Percentiles rank a stretch among this genome's conserved stretches.
phyloP scores from a whole-genome alignment of 768 basidiomycete genomes.

The Lanmaoa rubissima region DNA sequence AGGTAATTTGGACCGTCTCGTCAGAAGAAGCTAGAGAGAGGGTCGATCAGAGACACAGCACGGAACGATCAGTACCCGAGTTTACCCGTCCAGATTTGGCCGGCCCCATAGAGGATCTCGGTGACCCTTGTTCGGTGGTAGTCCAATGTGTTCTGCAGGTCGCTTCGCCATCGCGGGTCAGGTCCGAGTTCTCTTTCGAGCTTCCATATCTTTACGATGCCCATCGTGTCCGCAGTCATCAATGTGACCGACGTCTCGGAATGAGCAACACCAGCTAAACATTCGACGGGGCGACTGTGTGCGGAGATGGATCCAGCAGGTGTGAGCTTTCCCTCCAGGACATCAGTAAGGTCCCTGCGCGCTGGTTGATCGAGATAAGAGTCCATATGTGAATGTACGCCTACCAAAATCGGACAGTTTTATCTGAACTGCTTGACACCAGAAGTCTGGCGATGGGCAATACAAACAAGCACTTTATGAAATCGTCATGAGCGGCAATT shows the following conservation, averaged over 20 bases:
- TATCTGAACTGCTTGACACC: conserved; percentile 89
- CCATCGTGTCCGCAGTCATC: conserved; percentile 92
- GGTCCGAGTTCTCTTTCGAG: conserved; percentile 43
- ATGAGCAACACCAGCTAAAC: conserved; percentile 53
- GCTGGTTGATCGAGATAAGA: neutral
- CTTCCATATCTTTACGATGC: conserved; percentile 80
- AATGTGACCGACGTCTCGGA: conserved; percentile 52
- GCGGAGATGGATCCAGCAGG: conserved; percentile 71
- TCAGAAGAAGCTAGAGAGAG: conserved; percentile 77
- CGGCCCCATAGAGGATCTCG: conserved; percentile 63
- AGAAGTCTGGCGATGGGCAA: conserved; percentile 65
- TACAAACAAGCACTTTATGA: conserved; percentile 81
- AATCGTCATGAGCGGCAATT: conserved; percentile 81
- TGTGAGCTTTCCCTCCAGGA: conserved; percentile 38
- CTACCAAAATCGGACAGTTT: conserved; percentile 83
- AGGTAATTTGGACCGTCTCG: conserved; percentile 69
- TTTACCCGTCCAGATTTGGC: conserved; percentile 86
- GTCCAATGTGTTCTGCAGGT: conserved; percentile 52
- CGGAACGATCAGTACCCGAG: neutral
- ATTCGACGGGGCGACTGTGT: conserved; percentile 88
- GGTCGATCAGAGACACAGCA: neutral
- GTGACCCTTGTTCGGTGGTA: conserved; percentile 85
- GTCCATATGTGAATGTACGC: conserved; percentile 15
- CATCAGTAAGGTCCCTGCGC: conserved; percentile 61
- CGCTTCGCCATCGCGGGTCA: conserved; percentile 49